Conservation (phyloP, 345 rosid species). For the Dipteronia sinensis region DNA sequence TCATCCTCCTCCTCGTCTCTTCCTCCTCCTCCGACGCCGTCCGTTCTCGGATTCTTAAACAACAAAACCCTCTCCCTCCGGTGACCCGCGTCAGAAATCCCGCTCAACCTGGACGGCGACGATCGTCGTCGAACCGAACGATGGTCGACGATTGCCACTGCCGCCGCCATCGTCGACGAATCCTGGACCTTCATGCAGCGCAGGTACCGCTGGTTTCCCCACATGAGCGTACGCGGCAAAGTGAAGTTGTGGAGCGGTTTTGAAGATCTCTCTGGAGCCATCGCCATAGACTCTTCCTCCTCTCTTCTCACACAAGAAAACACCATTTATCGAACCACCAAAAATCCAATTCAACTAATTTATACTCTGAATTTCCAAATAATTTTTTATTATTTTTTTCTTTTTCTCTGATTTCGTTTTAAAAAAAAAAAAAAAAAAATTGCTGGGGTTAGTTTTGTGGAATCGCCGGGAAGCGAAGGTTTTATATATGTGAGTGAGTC, state of each 20-base stretch:
- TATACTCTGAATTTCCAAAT: background rate
- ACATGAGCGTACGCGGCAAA: slow-evolving; percentile 46
- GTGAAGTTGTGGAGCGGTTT: slow-evolving; percentile 54
- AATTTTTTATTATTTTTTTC: background rate
- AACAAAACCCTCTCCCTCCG: slow-evolving; percentile 22
- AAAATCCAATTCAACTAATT: background rate
- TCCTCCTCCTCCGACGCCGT: slow-evolving; percentile 20
- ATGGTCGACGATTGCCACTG: slow-evolving; percentile 27
- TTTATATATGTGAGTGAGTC: slow-evolving; percentile 24
- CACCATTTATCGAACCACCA: slow-evolving; percentile 36
- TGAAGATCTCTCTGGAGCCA: slow-evolving; percentile 51
- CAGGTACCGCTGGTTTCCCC: slow-evolving; percentile 50
- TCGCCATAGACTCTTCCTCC: slow-evolving; percentile 32
- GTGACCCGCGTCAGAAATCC: slow-evolving; percentile 19
- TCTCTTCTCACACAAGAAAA: slow-evolving; percentile 23
- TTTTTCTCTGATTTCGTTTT: background rate
- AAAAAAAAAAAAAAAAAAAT: no score
- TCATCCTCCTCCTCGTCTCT: slow-evolving; percentile 38
- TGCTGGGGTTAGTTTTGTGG: slow-evolving; percentile 15
- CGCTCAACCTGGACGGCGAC: slow-evolving; percentile 28
- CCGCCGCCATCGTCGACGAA: slow-evolving; percentile 18
- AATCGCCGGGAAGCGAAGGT: slow-evolving; percentile 48
- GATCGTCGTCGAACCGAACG: slow-evolving; percentile 35
- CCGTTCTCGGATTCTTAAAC: slow-evolving; percentile 8
- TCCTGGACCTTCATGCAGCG: slow-evolving; percentile 44